phyloP scores from a whole-genome alignment of 441 rosid genomes.

The Adansonia rubrostipa region DNA sequence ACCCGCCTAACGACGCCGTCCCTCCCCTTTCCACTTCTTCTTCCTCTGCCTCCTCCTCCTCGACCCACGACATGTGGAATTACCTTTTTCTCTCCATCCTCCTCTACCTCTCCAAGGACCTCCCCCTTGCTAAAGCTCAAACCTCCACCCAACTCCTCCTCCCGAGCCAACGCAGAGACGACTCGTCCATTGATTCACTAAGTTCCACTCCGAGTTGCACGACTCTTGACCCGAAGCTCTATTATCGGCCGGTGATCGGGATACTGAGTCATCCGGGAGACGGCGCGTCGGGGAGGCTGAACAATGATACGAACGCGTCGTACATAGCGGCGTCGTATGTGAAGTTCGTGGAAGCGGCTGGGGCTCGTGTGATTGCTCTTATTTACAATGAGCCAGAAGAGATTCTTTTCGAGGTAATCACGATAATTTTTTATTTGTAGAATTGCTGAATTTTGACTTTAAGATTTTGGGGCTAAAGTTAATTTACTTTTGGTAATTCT shows the following conservation, averaged over 20 bases:
- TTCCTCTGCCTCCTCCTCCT: constrained; percentile 30
- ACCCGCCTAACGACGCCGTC: constrained; percentile 34
- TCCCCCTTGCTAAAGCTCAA: constrained; percentile 39
- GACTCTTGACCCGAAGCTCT: constrained; percentile 51
- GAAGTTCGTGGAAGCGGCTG: constrained; percentile 87
- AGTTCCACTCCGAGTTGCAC: constrained; percentile 43
- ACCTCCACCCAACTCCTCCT: constrained; percentile 39
- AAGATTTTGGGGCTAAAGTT: neutral
- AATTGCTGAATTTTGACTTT: neutral
- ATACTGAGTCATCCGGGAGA: constrained; percentile 87
- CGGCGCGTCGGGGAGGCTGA: constrained; percentile 83
- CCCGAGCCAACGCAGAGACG: constrained; percentile 43
- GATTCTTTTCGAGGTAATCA: constrained; percentile 62
- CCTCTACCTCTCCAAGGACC: constrained; percentile 52
- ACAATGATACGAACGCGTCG: constrained; percentile 56
- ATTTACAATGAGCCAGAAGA: constrained; percentile 74
- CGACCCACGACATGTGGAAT: constrained; percentile 55
- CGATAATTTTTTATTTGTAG: too few species aligned
- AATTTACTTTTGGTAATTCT: neutral
- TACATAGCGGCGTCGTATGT: constrained; percentile 87
- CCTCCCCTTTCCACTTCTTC: constrained; percentile 28
- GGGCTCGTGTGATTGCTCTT: constrained; percentile 91
- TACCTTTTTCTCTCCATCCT: constrained; percentile 59
- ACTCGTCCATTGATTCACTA: constrained; percentile 9
- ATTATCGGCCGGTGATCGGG: constrained; percentile 79